phyloP scores from a whole-genome alignment of 805 yeast genomes.

The Metschnikowia continentalis region DNA sequence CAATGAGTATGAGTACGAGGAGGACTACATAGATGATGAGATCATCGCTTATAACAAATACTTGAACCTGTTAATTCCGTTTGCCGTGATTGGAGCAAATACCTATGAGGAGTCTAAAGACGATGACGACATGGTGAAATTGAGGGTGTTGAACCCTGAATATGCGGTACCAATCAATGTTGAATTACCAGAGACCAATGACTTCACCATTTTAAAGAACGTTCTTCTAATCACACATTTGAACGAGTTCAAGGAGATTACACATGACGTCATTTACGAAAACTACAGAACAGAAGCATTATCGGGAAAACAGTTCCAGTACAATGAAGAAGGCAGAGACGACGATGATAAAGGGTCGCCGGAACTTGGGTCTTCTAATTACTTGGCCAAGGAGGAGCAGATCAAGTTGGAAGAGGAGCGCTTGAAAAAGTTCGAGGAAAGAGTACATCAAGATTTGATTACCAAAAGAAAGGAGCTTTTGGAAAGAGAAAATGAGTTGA shows the following conservation, averaged over 20 bases:
- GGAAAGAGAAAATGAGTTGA: constrained; percentile 79
- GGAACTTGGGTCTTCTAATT: constrained; percentile 21
- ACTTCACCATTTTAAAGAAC: constrained; percentile 75
- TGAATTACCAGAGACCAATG: constrained; percentile 72
- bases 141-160: constrained; percentile 44
- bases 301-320: constrained; percentile 54
- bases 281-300: constrained; percentile 85
- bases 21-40: constrained; percentile 53
- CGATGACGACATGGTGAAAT: constrained; percentile 44
- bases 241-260: constrained; percentile 81
- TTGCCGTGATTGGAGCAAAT: constrained; percentile 67
- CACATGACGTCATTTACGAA: constrained; percentile 84
- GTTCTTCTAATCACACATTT: constrained; percentile 78
- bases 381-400: constrained; percentile 76
- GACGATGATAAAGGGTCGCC: constrained; percentile 8
- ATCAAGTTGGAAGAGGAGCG: constrained; percentile 86
- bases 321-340: constrained; percentile 17
- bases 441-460: constrained; percentile 83
- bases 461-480: constrained; percentile 77
- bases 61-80: constrained; percentile 60
- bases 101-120: constrained; percentile 43
- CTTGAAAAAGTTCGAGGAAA: constrained; percentile 77
- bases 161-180: constrained; percentile 57
- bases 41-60: constrained; percentile 62
- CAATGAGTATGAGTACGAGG: constrained; percentile 55